Percentiles rank a stretch among this genome's conserved stretches.
phyloP scores from a whole-genome alignment of 2,329 filamentous ascomycete species.

The Fusarium continuum region DNA sequence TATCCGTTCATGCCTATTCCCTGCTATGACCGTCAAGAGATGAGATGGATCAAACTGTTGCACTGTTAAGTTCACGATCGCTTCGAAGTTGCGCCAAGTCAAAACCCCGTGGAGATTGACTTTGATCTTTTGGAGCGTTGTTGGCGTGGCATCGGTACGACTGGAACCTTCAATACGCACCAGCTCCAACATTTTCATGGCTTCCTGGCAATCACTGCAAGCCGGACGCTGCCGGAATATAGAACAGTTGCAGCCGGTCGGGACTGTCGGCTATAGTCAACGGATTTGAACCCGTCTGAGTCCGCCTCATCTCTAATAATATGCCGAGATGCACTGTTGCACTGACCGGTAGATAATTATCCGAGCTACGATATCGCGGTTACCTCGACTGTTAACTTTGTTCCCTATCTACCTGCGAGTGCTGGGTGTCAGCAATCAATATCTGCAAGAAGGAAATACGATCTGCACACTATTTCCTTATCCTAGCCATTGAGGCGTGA shows the following conservation, averaged over 20 bases:
- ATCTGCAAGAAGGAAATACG: background rate
- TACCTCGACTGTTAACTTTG: slow-evolving; percentile 1
- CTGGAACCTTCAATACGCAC: background rate
- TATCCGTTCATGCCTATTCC: background rate
- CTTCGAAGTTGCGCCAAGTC: background rate
- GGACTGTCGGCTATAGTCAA: background rate
- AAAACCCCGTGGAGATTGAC: slow-evolving; percentile 6
- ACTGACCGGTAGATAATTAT: slow-evolving; percentile 13
- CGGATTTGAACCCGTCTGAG: background rate
- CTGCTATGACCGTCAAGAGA: slow-evolving; percentile 15
- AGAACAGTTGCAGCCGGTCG: background rate
- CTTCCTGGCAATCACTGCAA: background rate
- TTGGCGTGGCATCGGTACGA: background rate
- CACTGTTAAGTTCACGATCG: background rate
- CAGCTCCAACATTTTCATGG: background rate
- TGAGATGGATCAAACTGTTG: slow-evolving; percentile 16
- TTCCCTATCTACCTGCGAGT: background rate
- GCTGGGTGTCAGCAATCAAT: background rate
- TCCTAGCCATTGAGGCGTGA: slow-evolving; percentile 7
- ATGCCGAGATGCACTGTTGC: slow-evolving; percentile 1
- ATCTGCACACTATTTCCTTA: background rate
- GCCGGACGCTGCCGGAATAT: too few species aligned
- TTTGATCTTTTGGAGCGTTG: background rate
- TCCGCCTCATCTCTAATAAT: background rate
- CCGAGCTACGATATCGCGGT: background rate